Base-by-base conservation (phyloP, 192 early-diverging fungal genomes). In the Mortierella antarctica region DNA sequence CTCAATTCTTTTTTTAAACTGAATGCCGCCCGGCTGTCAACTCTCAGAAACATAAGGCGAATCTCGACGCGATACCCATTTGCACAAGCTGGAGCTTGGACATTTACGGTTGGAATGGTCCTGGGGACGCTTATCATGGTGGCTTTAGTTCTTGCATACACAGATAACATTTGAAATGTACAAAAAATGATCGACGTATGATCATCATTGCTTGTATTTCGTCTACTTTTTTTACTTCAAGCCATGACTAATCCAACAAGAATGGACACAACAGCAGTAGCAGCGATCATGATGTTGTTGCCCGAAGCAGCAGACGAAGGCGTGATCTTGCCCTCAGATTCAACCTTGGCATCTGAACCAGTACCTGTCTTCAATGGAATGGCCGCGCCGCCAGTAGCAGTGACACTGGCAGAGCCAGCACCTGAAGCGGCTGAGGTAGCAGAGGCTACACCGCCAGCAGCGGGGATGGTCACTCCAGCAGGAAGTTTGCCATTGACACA, bases 51-150 rank as follows among this genome's bases (percentile, higher is more conserved):
- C 15, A 80, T 80, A 23, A 65, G 70, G 17, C 50, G 77, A 41
- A 80, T 80, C n/a, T 72, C 77, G 20, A 80, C 77, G 2, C n/a
- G 77, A 51, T 80, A 80, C 39, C 77, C 77, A 1, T 80, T 80
- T 45, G 77, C 13, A 1, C 77, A 72, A 31, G 77, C 69, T 31
- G 77, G 77, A 12, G n/a, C 12, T 39, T 80, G 69, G 77, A 80
- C 77, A 8, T 80, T 72, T 63, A 80, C 77, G 2, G 53, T 72
- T 5, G 77, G 77, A 39, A 80, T 80, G 77, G 39, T 58, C 59
- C 17, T 80, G 9, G 77, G 77, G 14, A 67, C 47, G 1, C 12
- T 80, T 2, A 68, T 80, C 70, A 80, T 80, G 77, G 31, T 61
- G 0, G 65, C 44, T 17, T 58, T 80, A 4, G 70, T 72, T 3